Evolutionary conservation across 73 alveolate species (phyloP).

Genomic region (Blepharisma japonicum): DNA sequence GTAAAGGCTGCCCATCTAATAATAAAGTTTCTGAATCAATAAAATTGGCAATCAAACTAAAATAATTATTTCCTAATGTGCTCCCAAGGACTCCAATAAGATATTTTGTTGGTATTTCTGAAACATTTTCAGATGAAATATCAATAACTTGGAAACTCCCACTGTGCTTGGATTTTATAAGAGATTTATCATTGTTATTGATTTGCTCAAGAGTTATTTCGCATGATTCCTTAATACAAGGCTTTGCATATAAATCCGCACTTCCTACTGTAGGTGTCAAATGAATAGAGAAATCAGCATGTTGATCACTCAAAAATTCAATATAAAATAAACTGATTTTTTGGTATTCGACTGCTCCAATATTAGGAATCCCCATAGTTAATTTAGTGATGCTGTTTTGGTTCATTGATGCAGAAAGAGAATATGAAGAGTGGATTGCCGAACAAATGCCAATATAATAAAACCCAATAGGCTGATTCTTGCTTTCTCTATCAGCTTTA

Average conservation of each 20-base stretch:
- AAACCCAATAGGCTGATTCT: background rate
- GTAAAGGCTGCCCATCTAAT: background rate
- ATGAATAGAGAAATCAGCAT: background rate
- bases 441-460: background rate
- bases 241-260: constrained; percentile 1
- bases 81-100: background rate
- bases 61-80: background rate
- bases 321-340: background rate
- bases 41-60: background rate
- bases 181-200: background rate
- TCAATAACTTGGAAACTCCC: background rate
- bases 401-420: background rate
- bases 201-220: background rate
- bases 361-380: constrained; percentile 1
- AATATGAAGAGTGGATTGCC: background rate
- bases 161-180: background rate
- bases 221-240: background rate
- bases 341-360: background rate
- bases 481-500: background rate
- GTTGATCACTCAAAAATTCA: background rate
- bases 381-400: background rate
- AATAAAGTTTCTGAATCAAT: background rate
- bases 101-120: background rate
- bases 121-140: no score
- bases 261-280: background rate